A percentile compares a stretch with the other conserved stretches of the same genome.
Conservation (phyloP, 1,284 basidiomycete species). For the Neotropicomus parvogracilis region DNA sequence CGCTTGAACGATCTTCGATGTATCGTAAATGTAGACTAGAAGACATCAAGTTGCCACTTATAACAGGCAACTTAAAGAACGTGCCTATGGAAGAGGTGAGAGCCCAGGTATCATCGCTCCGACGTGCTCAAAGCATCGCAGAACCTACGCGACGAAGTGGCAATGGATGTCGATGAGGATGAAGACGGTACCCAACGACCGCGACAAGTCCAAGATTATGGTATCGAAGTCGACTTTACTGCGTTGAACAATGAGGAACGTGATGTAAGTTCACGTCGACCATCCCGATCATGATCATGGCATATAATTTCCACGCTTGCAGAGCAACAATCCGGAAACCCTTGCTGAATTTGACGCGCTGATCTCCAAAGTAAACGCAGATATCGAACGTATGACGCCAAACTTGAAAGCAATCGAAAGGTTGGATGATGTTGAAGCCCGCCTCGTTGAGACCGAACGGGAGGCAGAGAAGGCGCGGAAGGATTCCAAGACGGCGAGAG, state of each 20-base stretch:
- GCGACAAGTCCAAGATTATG: slow-evolving; percentile 76
- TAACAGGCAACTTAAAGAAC: slow-evolving; percentile 73
- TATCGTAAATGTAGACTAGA: slow-evolving; percentile 94
- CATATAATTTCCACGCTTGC: slow-evolving; percentile 1
- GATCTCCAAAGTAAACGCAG: slow-evolving; percentile 68
- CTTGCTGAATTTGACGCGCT: slow-evolving; percentile 76
- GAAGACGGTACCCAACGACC: slow-evolving; percentile 74
- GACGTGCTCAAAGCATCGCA: slow-evolving; percentile 28
- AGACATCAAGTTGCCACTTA: slow-evolving; percentile 82
- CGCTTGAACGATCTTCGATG: slow-evolving; percentile 80
- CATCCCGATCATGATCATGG: neutral
- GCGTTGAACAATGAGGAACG: slow-evolving; percentile 80
- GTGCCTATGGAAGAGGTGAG: slow-evolving; percentile 92
- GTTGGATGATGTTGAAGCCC: slow-evolving; percentile 88
- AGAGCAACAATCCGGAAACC: slow-evolving; percentile 68
- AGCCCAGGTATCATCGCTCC: slow-evolving; percentile 1
- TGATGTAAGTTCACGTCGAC: slow-evolving; percentile 44
- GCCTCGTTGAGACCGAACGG: slow-evolving; percentile 67
- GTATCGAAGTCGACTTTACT: slow-evolving; percentile 87
- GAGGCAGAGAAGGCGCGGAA: slow-evolving; percentile 77
- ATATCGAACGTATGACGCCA: slow-evolving; percentile 93
- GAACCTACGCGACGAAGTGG: slow-evolving; percentile 80
- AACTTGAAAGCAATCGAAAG: slow-evolving; percentile 96
- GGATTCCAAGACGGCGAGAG: slow-evolving; percentile 84
- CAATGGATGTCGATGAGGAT: slow-evolving; percentile 88